Conservation (phyloP, 257 asterid genomes). For the Solanum ahanhuiri region DNA sequence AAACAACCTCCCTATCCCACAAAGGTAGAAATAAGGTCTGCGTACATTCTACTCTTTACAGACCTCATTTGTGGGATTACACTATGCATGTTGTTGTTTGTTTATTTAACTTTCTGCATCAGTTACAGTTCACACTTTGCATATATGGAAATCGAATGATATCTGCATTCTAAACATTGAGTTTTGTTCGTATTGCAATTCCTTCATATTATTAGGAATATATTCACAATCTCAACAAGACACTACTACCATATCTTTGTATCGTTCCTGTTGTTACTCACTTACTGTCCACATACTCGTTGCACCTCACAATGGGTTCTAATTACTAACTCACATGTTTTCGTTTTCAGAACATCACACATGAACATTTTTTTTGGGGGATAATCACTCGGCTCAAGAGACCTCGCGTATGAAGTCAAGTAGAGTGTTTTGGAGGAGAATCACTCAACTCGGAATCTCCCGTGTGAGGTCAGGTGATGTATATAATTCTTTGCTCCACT, state of each 20-base stretch:
- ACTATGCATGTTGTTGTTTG: neutral
- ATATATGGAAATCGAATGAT: neutral
- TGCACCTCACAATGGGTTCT: neutral
- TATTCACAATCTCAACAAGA: neutral
- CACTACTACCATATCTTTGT: neutral
- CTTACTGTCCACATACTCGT: neutral
- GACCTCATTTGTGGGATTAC: neutral
- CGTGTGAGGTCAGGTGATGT: neutral
- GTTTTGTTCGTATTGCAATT: neutral
- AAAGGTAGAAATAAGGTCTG: neutral
- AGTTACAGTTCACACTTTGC: neutral
- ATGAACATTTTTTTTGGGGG: neutral
- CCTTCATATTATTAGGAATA: neutral
- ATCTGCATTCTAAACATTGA: neutral
- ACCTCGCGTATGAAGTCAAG: neutral
- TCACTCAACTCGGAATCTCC: neutral
- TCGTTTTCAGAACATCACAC: neutral
- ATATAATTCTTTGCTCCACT: neutral
- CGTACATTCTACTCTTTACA: neutral
- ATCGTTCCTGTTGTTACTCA: neutral
- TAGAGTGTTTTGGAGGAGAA: neutral
- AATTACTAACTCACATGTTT: neutral
- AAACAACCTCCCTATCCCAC: neutral
- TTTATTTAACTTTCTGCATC: neutral
- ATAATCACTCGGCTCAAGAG: neutral